Evolutionary conservation across 106 monocot genomes (phyloP), one percentile per base, ranked within the genome.

Genomic region (Dendrobium chrysotoxum): DNA sequence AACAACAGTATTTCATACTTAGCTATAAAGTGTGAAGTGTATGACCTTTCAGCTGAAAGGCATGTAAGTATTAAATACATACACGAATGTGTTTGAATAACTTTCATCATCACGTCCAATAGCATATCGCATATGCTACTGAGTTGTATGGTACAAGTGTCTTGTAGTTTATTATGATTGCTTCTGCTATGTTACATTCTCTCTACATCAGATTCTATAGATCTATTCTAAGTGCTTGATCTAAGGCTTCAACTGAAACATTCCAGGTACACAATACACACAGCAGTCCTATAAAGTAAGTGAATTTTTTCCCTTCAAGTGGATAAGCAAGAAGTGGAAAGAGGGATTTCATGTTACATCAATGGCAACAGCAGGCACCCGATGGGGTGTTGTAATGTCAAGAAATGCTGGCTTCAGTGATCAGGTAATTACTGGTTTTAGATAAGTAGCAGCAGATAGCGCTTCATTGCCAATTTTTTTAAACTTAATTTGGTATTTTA

Each of bases 241-340:
- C 13, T n/a, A 35, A 70, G 21, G 35, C 11, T 35, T 4, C 70
- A 28, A 65, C 39, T 70, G 65, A 45, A 66, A 44, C 39, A 58
- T 55, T 82, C 61, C 86, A 94, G 94, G 91, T 31, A 88, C 91
- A 30, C 79, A 76, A 7, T 94, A 94, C 70, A 79, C 86, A 23
- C 94, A 94, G 53, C 94, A 94, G 40, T 94, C 91, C 10, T 94
- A 94, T 83, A 94, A 94, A 71, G 91, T 94, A 28, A 91, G 94
- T 79, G 94, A 94, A 28, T 86, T 91, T 41, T 94, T 94, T 46
- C 94, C 94, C 15, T 94, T 80, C 81, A 94, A 94, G 76, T 94
- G 94, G 94, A 94, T 94, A 81, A 94, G 86, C 80, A 94, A 94
- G 74, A 91, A 94, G 40, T 94, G 94, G 94, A 91, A 84, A 71